Base-by-base conservation (phyloP, 192 early-diverging fungal species). In the Jimgerdemannia lactiflua region DNA sequence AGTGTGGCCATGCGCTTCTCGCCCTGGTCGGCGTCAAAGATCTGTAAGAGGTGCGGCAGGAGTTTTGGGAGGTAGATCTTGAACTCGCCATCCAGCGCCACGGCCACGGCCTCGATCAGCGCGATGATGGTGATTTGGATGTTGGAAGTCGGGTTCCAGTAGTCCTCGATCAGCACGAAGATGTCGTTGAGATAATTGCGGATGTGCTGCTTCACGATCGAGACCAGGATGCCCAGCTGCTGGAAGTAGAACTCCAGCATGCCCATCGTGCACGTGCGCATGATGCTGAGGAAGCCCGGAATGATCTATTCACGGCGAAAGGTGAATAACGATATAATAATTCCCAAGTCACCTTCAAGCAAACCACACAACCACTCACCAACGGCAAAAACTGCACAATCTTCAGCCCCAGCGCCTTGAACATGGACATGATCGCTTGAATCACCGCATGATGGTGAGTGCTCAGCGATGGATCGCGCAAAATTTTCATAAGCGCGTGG, bases 221-320 rank as follows among this genome's bases (percentile, higher is more conserved):
- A 78, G 0, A 98, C 95, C 39, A 99, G 82, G 49, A 91, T 83
- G 0, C 92, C 92, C 49, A 99, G 87, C 59, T 95, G 89, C 69
- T 95, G 94, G 76, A 99, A 96, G 79, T 97, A 95, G 68, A 95
- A 97, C 64, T 95, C 95, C 0, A 95, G 90, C 83, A 93, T 93
- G 11, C 86, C 85, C 4, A 88, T 74, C 3, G 93, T 95, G 29
- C 29, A 29, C 1, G 89, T 86, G 40, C 90, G 84, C 94, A 99
- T 97, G 77, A 96, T 92, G n/a, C 82, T 86, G 43, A 98, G 75
- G 66, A 97, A 90, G 0, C 94, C 90, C n/a, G 96, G 96, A 72
- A 97, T 94, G 64, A 99, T 95, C 89, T 29, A 29, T 29, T 29
- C 29, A 29, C 29, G 29, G 29, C 29, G 29, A 29, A 29, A 29